These are phyloP conservation scores for Phytophthora palmivora DNA, from an alignment of 352 stramenopile genomes.

Conservation along the genomic window DNA sequence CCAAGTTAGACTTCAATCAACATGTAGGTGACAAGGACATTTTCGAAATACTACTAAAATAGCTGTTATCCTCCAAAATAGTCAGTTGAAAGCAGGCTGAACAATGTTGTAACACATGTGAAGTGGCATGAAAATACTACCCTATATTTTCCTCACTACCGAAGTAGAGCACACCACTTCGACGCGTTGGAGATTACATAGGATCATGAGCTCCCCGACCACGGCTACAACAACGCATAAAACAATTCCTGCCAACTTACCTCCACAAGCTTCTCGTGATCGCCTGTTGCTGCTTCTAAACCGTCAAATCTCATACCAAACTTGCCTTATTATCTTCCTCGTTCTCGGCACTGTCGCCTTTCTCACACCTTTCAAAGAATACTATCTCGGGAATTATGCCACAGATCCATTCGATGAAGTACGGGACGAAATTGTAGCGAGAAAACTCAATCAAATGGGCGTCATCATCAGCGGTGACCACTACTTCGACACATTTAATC, in stretches of 20 bases:
- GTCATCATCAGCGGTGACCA: conserved; percentile 31
- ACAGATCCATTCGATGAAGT: conserved; percentile 37
- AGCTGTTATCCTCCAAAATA: background rate
- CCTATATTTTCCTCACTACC: background rate
- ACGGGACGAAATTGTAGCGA: conserved; percentile 22
- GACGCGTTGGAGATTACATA: background rate
- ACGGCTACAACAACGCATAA: background rate
- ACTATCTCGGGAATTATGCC: conserved; percentile 35
- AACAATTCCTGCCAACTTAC: background rate
- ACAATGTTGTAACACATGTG: no score
- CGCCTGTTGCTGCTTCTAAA: conserved; percentile 15
- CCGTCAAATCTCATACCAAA: conserved; percentile 27
- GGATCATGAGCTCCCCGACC: conserved; percentile 6
- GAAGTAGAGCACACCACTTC: background rate
- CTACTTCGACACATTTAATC: conserved; percentile 32
- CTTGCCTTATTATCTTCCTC: conserved; percentile 24
- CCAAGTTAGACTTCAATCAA: no score
- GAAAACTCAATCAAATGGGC: conserved; percentile 32
- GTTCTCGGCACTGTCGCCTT: conserved; percentile 22
- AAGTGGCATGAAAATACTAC: conserved; percentile 6
- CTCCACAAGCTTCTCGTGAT: background rate
- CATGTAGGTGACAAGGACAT: no score
- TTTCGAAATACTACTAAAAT: no score
- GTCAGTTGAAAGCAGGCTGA: background rate
- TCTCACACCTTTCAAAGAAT: conserved; percentile 35